Evolutionary conservation across 2,329 filamentous ascomycete genomes (phyloP).

Genomic region (Apiospora rasikravindrae): DNA sequence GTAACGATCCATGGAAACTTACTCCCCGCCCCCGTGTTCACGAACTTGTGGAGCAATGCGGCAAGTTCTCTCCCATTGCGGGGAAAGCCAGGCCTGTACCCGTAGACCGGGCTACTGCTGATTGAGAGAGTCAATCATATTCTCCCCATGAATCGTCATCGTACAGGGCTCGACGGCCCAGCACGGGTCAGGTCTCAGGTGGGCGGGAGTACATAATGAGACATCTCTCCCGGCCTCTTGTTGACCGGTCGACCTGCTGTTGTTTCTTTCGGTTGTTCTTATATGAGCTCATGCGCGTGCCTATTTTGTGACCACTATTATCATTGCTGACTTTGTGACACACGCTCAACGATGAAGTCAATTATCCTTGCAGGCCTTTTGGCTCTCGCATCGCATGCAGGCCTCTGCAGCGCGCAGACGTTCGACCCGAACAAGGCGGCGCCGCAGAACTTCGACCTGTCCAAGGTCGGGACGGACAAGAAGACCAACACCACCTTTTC

Average conservation of each 20-base stretch:
- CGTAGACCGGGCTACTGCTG: background rate
- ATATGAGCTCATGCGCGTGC: no score
- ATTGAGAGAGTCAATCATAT: background rate
- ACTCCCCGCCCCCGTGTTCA: background rate
- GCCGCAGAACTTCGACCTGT: constrained; percentile 37
- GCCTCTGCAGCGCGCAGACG: constrained; percentile 32
- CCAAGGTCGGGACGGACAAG: constrained; percentile 40
- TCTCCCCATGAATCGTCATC: constrained; percentile 3
- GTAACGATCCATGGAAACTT: background rate
- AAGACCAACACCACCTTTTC: constrained; percentile 44
- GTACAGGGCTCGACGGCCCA: background rate
- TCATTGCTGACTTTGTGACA: background rate
- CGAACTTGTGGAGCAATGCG: background rate
- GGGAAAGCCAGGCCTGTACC: background rate
- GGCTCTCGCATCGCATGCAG: constrained; percentile 24
- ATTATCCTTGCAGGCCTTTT: background rate
- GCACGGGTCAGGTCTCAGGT: background rate
- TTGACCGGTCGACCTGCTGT: constrained; percentile 3
- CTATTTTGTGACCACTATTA: background rate
- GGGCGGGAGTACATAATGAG: background rate
- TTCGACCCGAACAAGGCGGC: constrained; percentile 40
- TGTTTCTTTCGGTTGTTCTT: background rate
- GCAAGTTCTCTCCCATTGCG: background rate
- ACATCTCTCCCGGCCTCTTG: background rate
- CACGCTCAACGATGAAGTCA: background rate